These are phyloP conservation scores for Monosporascus sp. DNA, from an alignment of 2,329 filamentous ascomycete species.

Conservation along the genomic window DNA sequence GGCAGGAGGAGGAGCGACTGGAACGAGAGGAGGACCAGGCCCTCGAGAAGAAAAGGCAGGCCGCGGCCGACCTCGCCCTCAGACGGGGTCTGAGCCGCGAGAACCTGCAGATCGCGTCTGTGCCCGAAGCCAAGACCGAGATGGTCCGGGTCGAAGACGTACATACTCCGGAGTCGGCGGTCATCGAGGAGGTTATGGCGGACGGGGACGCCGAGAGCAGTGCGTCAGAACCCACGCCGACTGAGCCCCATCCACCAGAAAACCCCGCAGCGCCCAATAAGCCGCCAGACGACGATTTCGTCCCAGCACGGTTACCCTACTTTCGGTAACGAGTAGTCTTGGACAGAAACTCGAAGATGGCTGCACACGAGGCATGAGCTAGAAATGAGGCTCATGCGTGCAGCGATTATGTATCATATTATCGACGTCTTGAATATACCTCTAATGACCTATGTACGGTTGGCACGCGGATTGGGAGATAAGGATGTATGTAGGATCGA, in stretches of 20 bases:
- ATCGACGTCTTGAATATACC: background rate
- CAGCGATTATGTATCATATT: background rate
- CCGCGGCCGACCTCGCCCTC: slow-evolving; percentile 46
- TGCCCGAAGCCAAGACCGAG: slow-evolving; percentile 27
- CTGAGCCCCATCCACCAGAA: slow-evolving; percentile 4
- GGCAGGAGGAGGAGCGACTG: slow-evolving; percentile 47
- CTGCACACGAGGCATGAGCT: background rate
- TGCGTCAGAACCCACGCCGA: slow-evolving; percentile 3
- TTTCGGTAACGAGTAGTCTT: slow-evolving; percentile 35
- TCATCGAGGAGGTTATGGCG: slow-evolving; percentile 19
- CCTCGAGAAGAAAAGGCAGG: slow-evolving; percentile 47
- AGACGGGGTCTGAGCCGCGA: slow-evolving; percentile 41
- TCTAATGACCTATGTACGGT: background rate
- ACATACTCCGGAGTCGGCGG: slow-evolving; percentile 19
- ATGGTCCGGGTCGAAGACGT: slow-evolving; percentile 24
- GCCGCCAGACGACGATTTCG: slow-evolving; percentile 34
- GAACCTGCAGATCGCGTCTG: slow-evolving; percentile 30
- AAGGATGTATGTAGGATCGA: background rate
- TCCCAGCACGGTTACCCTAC: slow-evolving; percentile 55
- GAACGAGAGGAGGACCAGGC: slow-evolving; percentile 49
- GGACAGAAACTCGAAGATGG: too few species aligned
- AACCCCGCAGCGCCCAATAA: slow-evolving; percentile 7
- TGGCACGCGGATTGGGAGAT: background rate
- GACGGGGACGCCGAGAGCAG: slow-evolving; percentile 4
- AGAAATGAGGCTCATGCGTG: background rate